Evolutionary conservation across 164 flowering plant genomes (phyloP).

Genomic region (Dillenia suffruticosa): DNA sequence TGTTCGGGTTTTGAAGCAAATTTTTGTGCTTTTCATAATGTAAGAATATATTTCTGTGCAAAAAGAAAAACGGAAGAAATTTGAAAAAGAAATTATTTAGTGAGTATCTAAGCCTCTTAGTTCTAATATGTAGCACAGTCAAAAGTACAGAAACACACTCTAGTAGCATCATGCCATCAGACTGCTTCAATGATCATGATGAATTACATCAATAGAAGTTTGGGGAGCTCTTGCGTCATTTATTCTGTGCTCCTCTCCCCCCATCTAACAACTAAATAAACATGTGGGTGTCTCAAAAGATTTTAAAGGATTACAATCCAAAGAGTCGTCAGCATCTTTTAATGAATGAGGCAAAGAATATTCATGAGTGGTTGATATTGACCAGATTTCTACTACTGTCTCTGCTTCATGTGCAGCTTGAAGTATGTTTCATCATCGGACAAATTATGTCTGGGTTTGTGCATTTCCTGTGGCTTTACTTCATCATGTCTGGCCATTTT

Average conservation of each 20-base stretch:
- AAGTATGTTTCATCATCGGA: constrained; percentile 3
- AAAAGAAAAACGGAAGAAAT: neutral
- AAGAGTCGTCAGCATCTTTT: too few relatives aligned
- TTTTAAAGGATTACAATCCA: too few relatives aligned
- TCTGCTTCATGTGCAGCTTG: constrained; percentile 6
- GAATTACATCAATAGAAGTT: too few relatives aligned
- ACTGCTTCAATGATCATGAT: too few relatives aligned
- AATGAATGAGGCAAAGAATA: too few relatives aligned
- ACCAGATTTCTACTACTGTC: constrained; percentile 6
- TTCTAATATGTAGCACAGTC: constrained; percentile 9
- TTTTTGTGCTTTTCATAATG: constrained; percentile 14
- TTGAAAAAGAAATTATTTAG: too few relatives aligned
- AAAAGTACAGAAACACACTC: constrained; percentile 2
- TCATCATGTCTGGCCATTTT: constrained; percentile 5
- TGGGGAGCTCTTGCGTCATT: too few relatives aligned
- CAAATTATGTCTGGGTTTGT: constrained; percentile 8
- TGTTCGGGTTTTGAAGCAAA: constrained; percentile 8
- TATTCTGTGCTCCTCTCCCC: too few relatives aligned
- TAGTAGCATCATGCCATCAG: too few relatives aligned
- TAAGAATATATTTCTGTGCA: constrained; percentile 1
- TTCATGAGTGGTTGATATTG: too few relatives aligned
- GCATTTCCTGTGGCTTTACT: constrained; percentile 11
- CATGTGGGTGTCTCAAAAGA: too few relatives aligned
- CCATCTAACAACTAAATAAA: too few relatives aligned
- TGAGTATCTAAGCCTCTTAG: neutral